These are phyloP conservation scores for Apophysomyces trapeziformis DNA, from an alignment of 371 early-diverging fungal species.

Conservation along the genomic window DNA sequence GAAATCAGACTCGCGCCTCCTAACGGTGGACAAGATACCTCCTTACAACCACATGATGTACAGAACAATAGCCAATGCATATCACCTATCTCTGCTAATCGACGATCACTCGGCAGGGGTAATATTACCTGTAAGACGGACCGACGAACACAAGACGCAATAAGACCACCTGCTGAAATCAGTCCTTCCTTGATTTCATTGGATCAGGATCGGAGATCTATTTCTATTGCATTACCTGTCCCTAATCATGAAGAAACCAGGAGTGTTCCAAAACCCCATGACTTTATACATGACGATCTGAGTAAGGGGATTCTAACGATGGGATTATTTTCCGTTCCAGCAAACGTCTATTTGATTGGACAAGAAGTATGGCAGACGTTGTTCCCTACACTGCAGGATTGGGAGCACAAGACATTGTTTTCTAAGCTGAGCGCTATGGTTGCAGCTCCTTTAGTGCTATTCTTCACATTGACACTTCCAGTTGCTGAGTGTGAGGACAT, in stretches of 20 bases:
- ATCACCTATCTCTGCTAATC: neutral
- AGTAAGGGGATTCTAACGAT: neutral
- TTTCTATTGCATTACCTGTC: neutral
- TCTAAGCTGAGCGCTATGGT: slow-evolving; percentile 54
- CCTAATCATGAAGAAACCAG: slow-evolving; percentile 1
- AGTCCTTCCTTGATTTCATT: neutral
- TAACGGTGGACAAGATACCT: neutral
- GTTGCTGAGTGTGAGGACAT: slow-evolving; percentile 56
- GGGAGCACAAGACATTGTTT: slow-evolving; percentile 49
- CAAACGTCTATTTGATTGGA: neutral
- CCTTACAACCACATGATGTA: neutral
- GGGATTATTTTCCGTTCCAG: neutral
- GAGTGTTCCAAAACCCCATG: neutral
- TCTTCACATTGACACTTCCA: slow-evolving; percentile 64
- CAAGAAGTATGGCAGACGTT: slow-evolving; percentile 25
- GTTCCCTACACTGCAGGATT: slow-evolving; percentile 61
- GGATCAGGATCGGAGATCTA: neutral
- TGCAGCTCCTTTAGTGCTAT: slow-evolving; percentile 56
- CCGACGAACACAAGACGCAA: neutral
- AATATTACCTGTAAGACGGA: neutral
- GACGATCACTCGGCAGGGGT: neutral
- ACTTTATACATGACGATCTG: neutral
- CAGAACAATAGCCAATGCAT: slow-evolving; percentile 2
- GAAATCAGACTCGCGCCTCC: slow-evolving; percentile 21
- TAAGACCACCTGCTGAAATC: neutral